These are phyloP conservation scores for Pestalotiopsis sp. DNA, from an alignment of 2,329 filamentous ascomycete genomes.

Conservation along the genomic window DNA sequence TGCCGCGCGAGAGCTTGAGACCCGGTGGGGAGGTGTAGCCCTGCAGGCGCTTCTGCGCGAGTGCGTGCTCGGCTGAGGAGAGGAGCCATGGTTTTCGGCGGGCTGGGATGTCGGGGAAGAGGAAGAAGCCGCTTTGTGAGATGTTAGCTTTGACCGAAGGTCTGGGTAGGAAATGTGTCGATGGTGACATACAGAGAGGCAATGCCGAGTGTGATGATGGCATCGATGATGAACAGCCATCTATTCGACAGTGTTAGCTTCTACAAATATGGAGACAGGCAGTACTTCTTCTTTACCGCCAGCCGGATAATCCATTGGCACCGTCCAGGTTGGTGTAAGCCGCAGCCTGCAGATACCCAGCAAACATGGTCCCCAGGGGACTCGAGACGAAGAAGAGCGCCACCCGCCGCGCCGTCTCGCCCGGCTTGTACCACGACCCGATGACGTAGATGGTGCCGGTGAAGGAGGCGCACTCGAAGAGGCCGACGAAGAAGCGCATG, in stretches of 20 bases:
- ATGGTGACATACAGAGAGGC: constrained; percentile 39
- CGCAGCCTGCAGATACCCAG: constrained; percentile 54
- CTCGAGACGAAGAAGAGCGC: constrained; percentile 52
- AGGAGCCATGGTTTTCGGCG: constrained; percentile 37
- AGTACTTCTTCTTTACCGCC: constrained; percentile 30
- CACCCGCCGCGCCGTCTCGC: constrained; percentile 45
- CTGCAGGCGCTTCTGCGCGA: constrained; percentile 33
- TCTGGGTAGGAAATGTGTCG: background rate
- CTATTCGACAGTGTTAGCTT: constrained; percentile 1
- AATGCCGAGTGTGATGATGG: constrained; percentile 57
- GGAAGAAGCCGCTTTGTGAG: constrained; percentile 40
- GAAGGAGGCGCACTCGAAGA: constrained; percentile 31
- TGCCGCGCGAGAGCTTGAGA: constrained; percentile 35
- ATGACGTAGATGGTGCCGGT: constrained; percentile 34
- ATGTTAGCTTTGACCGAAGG: background rate
- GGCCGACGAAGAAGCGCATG: constrained; percentile 35
- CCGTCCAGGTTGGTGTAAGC: constrained; percentile 56
- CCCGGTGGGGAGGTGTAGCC: constrained; percentile 24
- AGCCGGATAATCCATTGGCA: constrained; percentile 49
- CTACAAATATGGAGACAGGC: background rate
- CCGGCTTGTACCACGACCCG: constrained; percentile 36
- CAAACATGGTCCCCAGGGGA: constrained; percentile 52
- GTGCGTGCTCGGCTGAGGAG: constrained; percentile 29
- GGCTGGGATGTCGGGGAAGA: constrained; percentile 41
- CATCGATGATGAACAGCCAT: constrained; percentile 62